phyloP scores from a whole-genome alignment of 2,329 filamentous ascomycete species.

The Clarireedia paspali region DNA sequence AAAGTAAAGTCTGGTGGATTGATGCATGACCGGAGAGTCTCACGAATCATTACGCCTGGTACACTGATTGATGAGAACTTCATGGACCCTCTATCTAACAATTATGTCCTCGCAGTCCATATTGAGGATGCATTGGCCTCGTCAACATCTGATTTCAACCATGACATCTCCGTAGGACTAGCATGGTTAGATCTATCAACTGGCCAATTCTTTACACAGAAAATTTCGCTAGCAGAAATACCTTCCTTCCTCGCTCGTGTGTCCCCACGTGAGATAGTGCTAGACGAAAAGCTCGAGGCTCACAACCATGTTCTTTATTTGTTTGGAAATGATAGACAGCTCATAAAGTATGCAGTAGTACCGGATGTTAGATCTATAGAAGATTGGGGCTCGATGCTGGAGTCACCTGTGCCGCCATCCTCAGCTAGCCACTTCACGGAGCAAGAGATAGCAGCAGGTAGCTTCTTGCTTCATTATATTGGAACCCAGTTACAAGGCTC shows the following conservation, averaged over 20 bases:
- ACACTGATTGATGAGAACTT: constrained; percentile 97
- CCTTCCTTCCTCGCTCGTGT: constrained; percentile 79
- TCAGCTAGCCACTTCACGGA: constrained; percentile 50
- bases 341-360: constrained; percentile 63
- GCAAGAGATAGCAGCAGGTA: constrained; percentile 69
- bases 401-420: constrained; percentile 55
- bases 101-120: constrained; percentile 81
- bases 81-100: constrained; percentile 89
- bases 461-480: constrained; percentile 77
- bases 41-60: constrained; percentile 85
- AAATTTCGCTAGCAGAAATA: constrained; percentile 60
- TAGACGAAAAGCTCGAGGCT: constrained; percentile 56
- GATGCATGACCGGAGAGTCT: constrained; percentile 76
- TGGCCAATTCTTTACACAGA: constrained; percentile 85
- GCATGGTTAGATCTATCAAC: constrained; percentile 96
- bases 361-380: constrained; percentile 32
- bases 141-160: background rate
- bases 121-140: constrained; percentile 32
- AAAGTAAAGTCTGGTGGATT: constrained; percentile 69
- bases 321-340: constrained; percentile 67
- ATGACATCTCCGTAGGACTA: constrained; percentile 53
- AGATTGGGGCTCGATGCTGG: constrained; percentile 68
- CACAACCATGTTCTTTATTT: constrained; percentile 56
- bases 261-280: constrained; percentile 74
- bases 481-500: constrained; percentile 68